phyloP scores from a whole-genome alignment of 1,284 basidiomycete species.

The Melanopsichium pennsylvanicum region DNA sequence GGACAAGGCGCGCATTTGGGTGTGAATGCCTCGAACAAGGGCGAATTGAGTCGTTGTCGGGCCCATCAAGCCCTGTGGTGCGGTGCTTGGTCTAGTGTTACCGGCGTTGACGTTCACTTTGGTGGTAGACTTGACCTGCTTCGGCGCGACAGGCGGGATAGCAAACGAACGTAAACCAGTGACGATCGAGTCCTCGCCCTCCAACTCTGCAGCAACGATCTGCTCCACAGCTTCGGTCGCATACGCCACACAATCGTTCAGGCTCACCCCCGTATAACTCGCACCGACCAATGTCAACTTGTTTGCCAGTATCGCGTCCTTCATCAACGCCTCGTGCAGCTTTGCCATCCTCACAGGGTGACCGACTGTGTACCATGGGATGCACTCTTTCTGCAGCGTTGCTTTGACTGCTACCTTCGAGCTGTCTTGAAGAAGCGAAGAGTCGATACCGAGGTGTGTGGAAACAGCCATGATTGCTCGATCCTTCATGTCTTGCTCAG shows the following conservation, averaged over 20 bases:
- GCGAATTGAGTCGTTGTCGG: conserved; percentile 19
- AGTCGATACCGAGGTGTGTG: conserved; percentile 48
- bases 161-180: conserved; percentile 33
- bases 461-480: conserved; percentile 50
- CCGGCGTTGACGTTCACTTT: conserved; percentile 2
- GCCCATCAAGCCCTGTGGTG: conserved; percentile 28
- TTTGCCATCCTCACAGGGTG: conserved; percentile 77
- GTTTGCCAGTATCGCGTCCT: conserved; percentile 68
- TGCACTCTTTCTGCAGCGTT: conserved; percentile 77
- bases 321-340: conserved; percentile 69
- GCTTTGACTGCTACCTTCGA: conserved; percentile 55
- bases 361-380: conserved; percentile 81
- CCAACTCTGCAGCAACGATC: conserved; percentile 36
- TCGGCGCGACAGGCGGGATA: conserved; percentile 16
- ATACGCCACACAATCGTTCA: conserved; percentile 80
- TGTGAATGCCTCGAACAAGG: conserved; percentile 19
- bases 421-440: conserved; percentile 15
- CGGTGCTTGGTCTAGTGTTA: conserved; percentile 3
- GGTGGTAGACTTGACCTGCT: not conserved
- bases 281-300: conserved; percentile 81
- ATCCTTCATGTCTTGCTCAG: conserved; percentile 30
- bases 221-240: conserved; percentile 38
- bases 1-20: conserved; percentile 14
- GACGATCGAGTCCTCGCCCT: conserved; percentile 13
- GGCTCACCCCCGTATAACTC: conserved; percentile 85